Evolutionary conservation across 331 rosid genomes (phyloP), one percentile per base, ranked within the genome.

Genomic region (Erythrophleum ivorense): DNA sequence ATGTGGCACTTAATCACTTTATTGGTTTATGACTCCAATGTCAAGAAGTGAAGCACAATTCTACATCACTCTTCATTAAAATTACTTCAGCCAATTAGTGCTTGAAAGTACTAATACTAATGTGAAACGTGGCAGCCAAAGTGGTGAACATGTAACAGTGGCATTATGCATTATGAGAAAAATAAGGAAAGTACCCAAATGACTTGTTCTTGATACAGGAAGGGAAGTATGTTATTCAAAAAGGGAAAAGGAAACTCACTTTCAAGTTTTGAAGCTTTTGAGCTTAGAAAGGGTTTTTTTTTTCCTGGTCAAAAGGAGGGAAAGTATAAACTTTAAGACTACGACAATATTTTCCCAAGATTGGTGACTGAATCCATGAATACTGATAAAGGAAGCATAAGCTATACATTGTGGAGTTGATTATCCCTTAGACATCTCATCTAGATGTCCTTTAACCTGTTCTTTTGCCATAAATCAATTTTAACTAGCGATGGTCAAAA

Each of bases 171-270:
- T 4, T 40, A 5, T 74, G 52, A 2, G n/a, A 60, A 24, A 53
- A 18, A 46, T 38, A 34, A 40, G 71, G 43, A 54, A 59, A 68
- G 5, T 45, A 45, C 62, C 19, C 58, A 41, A 54, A 57, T 62
- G 52, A 65, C 46, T 76, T 43, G 85, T 49, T 77, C 83, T 18
- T 54, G 12, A 10, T 65, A 49, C 24, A 18, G 31, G 38, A 3
- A 50, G 55, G 55, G 31, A 76, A 69, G 15, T n/a, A 83, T 29
- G 43, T 10, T 48, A 77, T 59, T 73, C n/a, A 85, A 78, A 19
- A 14, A 19, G 46, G 2, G 12, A 55, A 64, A 72, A 66, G 18
- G 24, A 38, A 29, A 65, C 18, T 36, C 36, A 31, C 10, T 34
- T 76, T 55, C 78, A 75, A 40, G 11, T 48, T 75, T 50, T 75